Conservation (phyloP, 1,139 yeast genomes). For the Hemisphaericaspora xylofermentans region DNA sequence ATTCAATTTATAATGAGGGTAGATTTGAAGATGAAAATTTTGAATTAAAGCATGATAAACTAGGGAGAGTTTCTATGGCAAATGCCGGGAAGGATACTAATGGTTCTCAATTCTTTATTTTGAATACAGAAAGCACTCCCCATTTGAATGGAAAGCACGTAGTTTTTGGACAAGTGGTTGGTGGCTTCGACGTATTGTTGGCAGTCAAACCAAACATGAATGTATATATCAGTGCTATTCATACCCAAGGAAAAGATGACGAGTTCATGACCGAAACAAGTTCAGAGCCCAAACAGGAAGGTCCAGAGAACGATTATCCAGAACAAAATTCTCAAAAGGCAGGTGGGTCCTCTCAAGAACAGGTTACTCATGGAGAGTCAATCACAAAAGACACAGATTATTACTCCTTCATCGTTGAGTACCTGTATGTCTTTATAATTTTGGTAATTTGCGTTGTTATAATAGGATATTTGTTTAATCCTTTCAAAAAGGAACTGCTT, state of each 20-base stretch:
- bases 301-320: too few relatives aligned
- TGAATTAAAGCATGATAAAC: slow-evolving; percentile 31
- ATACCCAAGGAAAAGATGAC: neutral
- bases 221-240: slow-evolving; percentile 23
- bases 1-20: slow-evolving; percentile 29
- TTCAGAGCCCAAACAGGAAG: neutral
- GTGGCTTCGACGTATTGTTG: slow-evolving; percentile 39
- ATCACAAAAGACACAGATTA: neutral
- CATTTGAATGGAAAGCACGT: slow-evolving; percentile 57
- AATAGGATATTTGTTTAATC: neutral
- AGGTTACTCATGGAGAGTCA: too few relatives aligned
- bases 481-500: neutral
- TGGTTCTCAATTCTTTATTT: slow-evolving; percentile 45
- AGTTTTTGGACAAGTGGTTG: slow-evolving; percentile 55
- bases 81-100: slow-evolving; percentile 43
- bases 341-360: too few relatives aligned
- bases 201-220: slow-evolving; percentile 18
- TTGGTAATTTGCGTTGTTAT: neutral
- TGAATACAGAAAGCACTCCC: slow-evolving; percentile 26
- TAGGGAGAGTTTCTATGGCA: slow-evolving; percentile 45
- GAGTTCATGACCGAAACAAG: neutral
- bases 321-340: too few relatives aligned
- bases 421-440: neutral
- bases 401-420: neutral
- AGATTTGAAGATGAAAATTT: slow-evolving; percentile 42